Evolutionary conservation across 2,329 filamentous ascomycete genomes (phyloP), one percentile per base, ranked within the genome.

Genomic region (Trichoderma sp.): DNA sequence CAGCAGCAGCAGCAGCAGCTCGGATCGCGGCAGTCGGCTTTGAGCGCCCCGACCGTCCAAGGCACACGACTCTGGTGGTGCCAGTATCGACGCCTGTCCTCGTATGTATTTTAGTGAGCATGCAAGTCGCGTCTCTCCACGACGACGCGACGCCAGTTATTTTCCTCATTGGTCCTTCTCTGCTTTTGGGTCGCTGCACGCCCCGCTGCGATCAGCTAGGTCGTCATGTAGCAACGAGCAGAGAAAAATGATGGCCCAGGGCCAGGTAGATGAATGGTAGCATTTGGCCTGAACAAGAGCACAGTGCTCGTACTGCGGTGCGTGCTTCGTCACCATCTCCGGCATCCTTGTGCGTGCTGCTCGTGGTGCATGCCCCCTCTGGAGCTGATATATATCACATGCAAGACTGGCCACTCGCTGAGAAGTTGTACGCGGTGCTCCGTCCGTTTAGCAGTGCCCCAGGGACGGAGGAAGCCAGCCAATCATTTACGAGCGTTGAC

Each of bases 71-170:
- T 34, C 30, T 34, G 21, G 17, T 65, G 41, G 17, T 54, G 45
- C 45, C 39, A 54, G 59, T 30, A 26, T 62, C 59, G 39, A 52
- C 52, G 59, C 59, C 24, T 52, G 48, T 41, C 45, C 44, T 34
- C 30, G 30, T 34, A 34, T 39, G 50, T 61, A 48, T 26, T 26
- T 60, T 54, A 61, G 56, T 47, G 59, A 62, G 50, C 50, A 61
- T 65, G 63, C 63, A 54, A 52, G 57, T 44, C 58, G 56, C 58
- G 63, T 55, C 50, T 61, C 47, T 65, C 24, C 17, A 61, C 50
- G 10, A 56, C 58, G 41, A 55, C 59, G 59, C 59, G 59, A 62
- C 59, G 50, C 59, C 59, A 62, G 50, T 55, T 45, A 21, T 52
- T 62, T 62, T 55, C 50, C 59, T 62, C 26, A 62, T 62, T 62